Evolutionary conservation across 2,329 filamentous ascomycete species (phyloP).

Genomic region (Xylariaceae sp.): DNA sequence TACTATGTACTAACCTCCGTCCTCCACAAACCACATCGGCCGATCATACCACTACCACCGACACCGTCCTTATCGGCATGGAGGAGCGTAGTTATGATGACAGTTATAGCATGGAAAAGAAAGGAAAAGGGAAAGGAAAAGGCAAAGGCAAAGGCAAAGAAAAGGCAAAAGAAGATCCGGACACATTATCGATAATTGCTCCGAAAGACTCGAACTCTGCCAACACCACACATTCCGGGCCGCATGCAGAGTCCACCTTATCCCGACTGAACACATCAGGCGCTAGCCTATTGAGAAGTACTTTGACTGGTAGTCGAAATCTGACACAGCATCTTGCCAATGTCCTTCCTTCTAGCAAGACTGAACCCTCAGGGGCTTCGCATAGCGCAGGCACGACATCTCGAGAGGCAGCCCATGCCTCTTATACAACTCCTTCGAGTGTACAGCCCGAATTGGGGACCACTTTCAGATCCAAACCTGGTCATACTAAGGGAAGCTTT

Average conservation of each 20-base stretch:
- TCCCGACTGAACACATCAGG: conserved; percentile 23
- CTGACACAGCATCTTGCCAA: conserved; percentile 7
- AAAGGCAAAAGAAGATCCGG: conserved; percentile 5
- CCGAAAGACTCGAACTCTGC: neutral
- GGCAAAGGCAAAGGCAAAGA: conserved; percentile 6
- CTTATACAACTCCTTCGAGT: neutral
- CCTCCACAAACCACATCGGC: neutral
- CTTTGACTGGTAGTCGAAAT: conserved; percentile 11
- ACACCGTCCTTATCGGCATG: neutral
- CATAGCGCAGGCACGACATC: conserved; percentile 1
- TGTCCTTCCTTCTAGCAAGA: conserved; percentile 19
- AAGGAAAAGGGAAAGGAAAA: conserved; percentile 7
- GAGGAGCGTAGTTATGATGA: neutral
- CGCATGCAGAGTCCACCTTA: conserved; percentile 8
- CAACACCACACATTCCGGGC: neutral
- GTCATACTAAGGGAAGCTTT: conserved; percentile 26
- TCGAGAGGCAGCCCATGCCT: conserved; percentile 20
- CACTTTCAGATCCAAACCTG: conserved; percentile 28
- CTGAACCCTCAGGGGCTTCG: conserved; percentile 17
- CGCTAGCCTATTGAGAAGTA: conserved; percentile 16
- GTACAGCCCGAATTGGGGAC: conserved; percentile 4
- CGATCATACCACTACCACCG: too few species aligned
- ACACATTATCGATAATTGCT: neutral
- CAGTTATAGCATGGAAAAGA: neutral
- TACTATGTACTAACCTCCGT: neutral